phyloP scores from a whole-genome alignment of 1,284 basidiomycete genomes.

The Cryptococcus wingfieldii region DNA sequence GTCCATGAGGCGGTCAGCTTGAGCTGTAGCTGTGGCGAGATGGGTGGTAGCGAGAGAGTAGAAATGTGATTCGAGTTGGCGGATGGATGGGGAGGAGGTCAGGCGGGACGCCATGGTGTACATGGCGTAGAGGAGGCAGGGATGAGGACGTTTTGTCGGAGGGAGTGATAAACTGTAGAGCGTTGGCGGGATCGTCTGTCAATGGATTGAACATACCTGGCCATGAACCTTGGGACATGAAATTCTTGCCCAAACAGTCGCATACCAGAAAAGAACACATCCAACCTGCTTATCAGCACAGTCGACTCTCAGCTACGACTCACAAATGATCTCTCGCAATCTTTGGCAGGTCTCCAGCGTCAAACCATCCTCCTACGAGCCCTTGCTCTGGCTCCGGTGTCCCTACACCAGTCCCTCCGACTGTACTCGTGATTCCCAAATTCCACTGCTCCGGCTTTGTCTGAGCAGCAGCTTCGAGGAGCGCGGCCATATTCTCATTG shows the following conservation, averaged over 20 bases:
- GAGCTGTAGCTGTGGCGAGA: constrained; percentile 25
- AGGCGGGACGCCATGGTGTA: constrained; percentile 34
- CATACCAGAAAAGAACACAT: constrained; percentile 35
- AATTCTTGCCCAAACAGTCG: constrained; percentile 31
- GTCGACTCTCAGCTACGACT: constrained; percentile 6
- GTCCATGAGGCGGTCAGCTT: constrained; percentile 34
- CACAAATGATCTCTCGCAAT: constrained; percentile 41
- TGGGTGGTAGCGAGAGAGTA: constrained; percentile 27
- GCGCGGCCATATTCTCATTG: not conserved
- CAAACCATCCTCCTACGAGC: constrained; percentile 41
- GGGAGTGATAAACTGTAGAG: constrained; percentile 32
- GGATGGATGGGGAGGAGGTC: constrained; percentile 29
- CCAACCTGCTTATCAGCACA: constrained; percentile 22
- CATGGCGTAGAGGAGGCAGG: constrained; percentile 41
- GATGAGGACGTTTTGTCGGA: constrained; percentile 34
- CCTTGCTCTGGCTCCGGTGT: not conserved
- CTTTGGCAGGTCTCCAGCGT: constrained; percentile 36
- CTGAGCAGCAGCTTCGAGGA: not conserved
- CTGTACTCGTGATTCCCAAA: not conserved
- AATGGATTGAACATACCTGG: constrained; percentile 25
- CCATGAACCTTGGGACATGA: constrained; percentile 40
- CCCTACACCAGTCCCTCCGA: constrained; percentile 3
- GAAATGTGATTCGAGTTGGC: constrained; percentile 34
- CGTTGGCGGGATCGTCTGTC: constrained; percentile 30
- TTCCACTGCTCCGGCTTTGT: not conserved